Evolutionary conservation across 1,284 basidiomycete genomes (phyloP).

Genomic region (Pholiota adiposa): DNA sequence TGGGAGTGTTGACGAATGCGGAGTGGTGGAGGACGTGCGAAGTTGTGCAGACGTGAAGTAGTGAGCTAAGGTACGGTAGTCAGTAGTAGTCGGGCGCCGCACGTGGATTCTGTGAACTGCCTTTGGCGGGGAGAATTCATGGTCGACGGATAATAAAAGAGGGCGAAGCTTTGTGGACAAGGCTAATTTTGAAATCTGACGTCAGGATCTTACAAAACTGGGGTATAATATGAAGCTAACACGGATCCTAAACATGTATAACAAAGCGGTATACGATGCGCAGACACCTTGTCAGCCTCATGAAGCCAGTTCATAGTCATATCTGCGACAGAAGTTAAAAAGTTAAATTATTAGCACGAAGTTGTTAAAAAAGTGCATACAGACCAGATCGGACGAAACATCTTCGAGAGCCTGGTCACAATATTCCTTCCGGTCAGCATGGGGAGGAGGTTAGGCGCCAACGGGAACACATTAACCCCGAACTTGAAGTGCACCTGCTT

Average conservation of each 20-base stretch:
- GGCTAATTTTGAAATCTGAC: too few relatives aligned
- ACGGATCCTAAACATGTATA: not conserved
- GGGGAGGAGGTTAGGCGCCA: slow-evolving; percentile 1
- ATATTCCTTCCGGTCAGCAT: not conserved
- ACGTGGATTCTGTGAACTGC: too few relatives aligned
- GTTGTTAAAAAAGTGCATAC: not conserved
- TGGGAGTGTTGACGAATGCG: too few relatives aligned
- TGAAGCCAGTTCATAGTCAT: too few relatives aligned
- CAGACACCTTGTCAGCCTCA: not conserved
- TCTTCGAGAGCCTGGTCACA: slow-evolving; percentile 5
- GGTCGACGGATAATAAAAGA: too few relatives aligned
- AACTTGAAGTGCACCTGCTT: slow-evolving; percentile 9
- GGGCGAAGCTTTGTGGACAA: too few relatives aligned
- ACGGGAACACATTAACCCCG: slow-evolving; percentile 4
- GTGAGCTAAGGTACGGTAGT: too few relatives aligned
- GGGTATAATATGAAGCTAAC: not conserved
- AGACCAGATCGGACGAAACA: slow-evolving; percentile 1
- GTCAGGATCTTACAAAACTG: too few relatives aligned
- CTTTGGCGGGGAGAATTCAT: too few relatives aligned
- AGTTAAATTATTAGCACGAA: not conserved
- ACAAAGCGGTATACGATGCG: not conserved
- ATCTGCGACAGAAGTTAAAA: not conserved
- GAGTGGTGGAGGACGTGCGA: too few relatives aligned
- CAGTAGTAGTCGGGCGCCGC: too few relatives aligned
- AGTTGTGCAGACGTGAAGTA: too few relatives aligned